A percentile compares a stretch with the other conserved stretches of the same genome.
These are phyloP conservation scores for Beauveria bassiana DNA, from an alignment of 2,329 filamentous ascomycete genomes.

Conservation along the genomic window DNA sequence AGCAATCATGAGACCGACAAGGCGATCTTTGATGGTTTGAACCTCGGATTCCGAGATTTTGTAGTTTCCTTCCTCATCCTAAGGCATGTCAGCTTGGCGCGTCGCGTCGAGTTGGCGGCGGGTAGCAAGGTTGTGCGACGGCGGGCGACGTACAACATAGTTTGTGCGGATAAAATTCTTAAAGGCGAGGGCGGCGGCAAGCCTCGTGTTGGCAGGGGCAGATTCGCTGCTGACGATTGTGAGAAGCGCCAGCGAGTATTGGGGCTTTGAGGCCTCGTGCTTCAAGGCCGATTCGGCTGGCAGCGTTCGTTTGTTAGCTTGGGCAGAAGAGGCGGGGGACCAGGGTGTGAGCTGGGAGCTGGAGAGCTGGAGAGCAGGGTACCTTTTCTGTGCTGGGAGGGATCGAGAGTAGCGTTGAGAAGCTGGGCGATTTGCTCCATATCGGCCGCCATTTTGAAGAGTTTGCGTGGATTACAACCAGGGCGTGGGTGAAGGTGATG, in stretches of 20 bases:
- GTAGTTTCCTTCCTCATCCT: constrained; percentile 91
- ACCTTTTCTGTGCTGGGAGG: constrained; percentile 85
- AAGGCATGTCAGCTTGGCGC: constrained; percentile 15
- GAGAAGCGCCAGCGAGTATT: constrained; percentile 81
- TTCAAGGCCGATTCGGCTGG: constrained; percentile 76
- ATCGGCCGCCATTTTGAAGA: constrained; percentile 46
- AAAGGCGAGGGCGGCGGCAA: constrained; percentile 88
- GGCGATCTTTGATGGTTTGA: constrained; percentile 81
- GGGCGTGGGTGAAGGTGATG: constrained; percentile 14
- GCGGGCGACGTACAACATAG: constrained; percentile 60
- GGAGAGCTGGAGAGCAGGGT: constrained; percentile 24
- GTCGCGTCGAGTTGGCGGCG: neutral
- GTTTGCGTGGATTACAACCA: constrained; percentile 5
- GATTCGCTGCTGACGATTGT: constrained; percentile 77
- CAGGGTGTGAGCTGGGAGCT: constrained; percentile 15
- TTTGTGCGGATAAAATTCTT: constrained; percentile 96
- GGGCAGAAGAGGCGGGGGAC: constrained; percentile 20
- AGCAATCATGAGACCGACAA: constrained; percentile 94
- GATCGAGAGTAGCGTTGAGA: constrained; percentile 85
- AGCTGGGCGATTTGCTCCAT: constrained; percentile 65
- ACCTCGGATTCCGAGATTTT: constrained; percentile 81
- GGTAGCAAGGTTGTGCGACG: neutral
- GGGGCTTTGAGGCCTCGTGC: constrained; percentile 70
- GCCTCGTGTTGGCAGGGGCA: constrained; percentile 68
- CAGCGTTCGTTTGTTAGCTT: constrained; percentile 29